A percentile compares a stretch with the other conserved stretches of the same genome.
Conservation (phyloP, 352 stramenopile genomes). For the Globisporangium nodosum region DNA sequence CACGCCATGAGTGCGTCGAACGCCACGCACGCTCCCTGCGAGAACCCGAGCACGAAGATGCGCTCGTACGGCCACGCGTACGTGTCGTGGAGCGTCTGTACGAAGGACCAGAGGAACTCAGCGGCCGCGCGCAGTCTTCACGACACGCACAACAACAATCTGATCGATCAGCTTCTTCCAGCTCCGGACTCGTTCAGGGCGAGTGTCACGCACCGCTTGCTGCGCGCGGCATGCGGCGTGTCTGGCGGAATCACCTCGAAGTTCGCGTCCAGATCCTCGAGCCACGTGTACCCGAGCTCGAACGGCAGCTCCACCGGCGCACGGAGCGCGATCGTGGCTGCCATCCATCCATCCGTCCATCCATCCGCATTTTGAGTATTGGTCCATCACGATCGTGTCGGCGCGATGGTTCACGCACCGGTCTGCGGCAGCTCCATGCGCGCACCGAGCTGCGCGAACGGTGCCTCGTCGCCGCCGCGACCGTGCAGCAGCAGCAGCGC, state of each 20-base stretch:
- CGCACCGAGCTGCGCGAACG: constrained; percentile 40
- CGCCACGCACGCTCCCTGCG: constrained; percentile 55
- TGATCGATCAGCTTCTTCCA: neutral
- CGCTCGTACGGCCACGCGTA: constrained; percentile 49
- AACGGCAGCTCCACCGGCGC: constrained; percentile 53
- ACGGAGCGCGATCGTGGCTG: constrained; percentile 42
- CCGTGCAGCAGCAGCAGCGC: constrained; percentile 59
- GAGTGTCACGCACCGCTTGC: constrained; percentile 22
- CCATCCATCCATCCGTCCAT: neutral
- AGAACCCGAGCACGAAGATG: constrained; percentile 64
- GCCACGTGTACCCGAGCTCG: constrained; percentile 46
- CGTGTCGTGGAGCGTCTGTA: constrained; percentile 34
- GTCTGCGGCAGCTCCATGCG: constrained; percentile 64
- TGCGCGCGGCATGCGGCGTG: constrained; percentile 28
- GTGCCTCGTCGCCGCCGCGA: constrained; percentile 44
- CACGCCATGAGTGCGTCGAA: constrained; percentile 50
- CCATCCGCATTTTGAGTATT: neutral
- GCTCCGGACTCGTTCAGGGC: no score
- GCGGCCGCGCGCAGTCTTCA: constrained; percentile 27
- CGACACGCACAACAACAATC: neutral
- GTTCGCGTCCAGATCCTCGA: constrained; percentile 43
- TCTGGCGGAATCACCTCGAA: constrained; percentile 42
- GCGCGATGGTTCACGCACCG: constrained; percentile 18
- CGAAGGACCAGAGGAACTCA: constrained; percentile 39
- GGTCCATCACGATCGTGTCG: neutral